These are phyloP conservation scores for Plantago ovata DNA, from an alignment of 257 asterid species.

Conservation along the genomic window DNA sequence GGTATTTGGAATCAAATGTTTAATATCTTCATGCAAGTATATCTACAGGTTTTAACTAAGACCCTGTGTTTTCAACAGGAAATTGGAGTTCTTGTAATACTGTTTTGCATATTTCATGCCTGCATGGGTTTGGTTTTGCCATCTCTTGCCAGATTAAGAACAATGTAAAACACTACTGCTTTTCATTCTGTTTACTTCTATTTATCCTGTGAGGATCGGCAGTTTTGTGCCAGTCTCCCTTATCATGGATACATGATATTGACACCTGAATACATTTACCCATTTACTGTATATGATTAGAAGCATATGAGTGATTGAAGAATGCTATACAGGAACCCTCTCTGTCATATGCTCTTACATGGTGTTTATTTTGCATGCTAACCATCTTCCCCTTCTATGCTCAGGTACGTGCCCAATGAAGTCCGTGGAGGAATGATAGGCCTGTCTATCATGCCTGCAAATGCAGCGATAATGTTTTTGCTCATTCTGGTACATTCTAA, in stretches of 20 bases:
- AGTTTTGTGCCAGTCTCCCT: not conserved
- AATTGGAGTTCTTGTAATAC: constrained; percentile 56
- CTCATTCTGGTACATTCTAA: constrained; percentile 56
- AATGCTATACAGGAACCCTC: too few relatives aligned
- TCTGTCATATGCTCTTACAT: too few relatives aligned
- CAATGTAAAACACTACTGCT: constrained; percentile 46
- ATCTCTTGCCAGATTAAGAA: constrained; percentile 89
- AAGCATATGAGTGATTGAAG: too few relatives aligned
- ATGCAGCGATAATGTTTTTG: constrained; percentile 51
- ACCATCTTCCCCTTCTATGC: constrained; percentile 16
- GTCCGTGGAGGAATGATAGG: constrained; percentile 93
- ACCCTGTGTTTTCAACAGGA: constrained; percentile 53
- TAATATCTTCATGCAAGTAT: not conserved
- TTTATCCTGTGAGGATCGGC: not conserved
- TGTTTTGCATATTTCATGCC: constrained; percentile 72
- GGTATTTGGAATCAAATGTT: constrained; percentile 1
- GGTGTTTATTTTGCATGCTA: constrained; percentile 5
- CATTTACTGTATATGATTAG: too few relatives aligned
- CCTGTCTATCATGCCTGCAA: constrained; percentile 66
- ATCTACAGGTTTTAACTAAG: constrained; percentile 8
- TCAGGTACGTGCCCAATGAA: constrained; percentile 90
- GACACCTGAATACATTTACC: too few relatives aligned
- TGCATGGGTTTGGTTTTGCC: constrained; percentile 77
- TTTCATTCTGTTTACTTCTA: not conserved
- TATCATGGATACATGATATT: not conserved